Base-by-base conservation (phyloP, 2,329 filamentous ascomycete species). In the Colletotrichum lini region DNA sequence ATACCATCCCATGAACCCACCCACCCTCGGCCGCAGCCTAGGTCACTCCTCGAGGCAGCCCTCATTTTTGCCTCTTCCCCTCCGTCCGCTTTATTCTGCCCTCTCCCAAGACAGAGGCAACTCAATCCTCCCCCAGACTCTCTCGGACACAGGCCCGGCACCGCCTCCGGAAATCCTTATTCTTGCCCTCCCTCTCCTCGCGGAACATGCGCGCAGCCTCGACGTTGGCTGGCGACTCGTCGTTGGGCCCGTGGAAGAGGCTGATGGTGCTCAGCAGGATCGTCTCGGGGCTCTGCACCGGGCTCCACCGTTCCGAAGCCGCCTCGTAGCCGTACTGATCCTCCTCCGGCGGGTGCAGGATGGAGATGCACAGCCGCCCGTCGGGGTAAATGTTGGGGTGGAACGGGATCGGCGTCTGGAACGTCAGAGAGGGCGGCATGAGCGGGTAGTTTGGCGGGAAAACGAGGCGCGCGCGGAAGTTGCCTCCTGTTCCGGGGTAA, bases 291-390 rank as follows among this genome's bases (percentile, higher is more conserved):
- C 93, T 95, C 82, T 98, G 96, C 2, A 98, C 96, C 38, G 96
- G 96, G 70, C 90, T 93, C 96, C 96, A 99, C 72, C 96, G 91
- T 87, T 99, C 96, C 40, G 90, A 88, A 18, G 95, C 95, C 35
- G 89, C 89, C 82, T 99, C 96, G 84, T 99, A 99, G 64, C 96
- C 96, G 82, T 93, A 96, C 79, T 94, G 91, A 79, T 99, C 96
- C 78, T 98, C 95, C 83, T 94, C 95, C 5, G 96, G 96, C 15
- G 96, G 94, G 82, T 99, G 96, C 52, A 99, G 88, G 83, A 99
- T 99, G 53, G 94, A 97, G 81, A 99, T 98, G 87, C 96, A 99
- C 69, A 99, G 94, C 75, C 92, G 90, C 77, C 96, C 96, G 79
- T 90, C 91, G 9, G 90, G 85, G 84, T 98, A 98, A 80, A 99